Base-by-base conservation (phyloP, 345 rosid species). In the Salix purpurea region DNA sequence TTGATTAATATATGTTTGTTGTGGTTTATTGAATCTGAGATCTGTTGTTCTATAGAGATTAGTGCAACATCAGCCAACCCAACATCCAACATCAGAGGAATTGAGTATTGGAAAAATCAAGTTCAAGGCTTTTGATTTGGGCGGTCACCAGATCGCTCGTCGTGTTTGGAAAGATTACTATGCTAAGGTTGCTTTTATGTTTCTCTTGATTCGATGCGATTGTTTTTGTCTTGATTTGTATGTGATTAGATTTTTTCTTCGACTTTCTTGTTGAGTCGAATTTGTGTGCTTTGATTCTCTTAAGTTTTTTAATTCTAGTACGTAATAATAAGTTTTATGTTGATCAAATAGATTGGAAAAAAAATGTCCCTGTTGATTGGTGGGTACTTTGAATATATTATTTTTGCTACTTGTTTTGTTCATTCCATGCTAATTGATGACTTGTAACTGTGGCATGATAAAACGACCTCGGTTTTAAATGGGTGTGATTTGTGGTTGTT, bases 91-190 rank as follows among this genome's bases (percentile, higher is more conserved):
- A 2, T 90, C 93, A 15, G 96, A 91, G 91, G 96, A 90, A 79
- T 79, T 91, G 76, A 88, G 93, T 69, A 90, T 90, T 44, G 93
- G 93, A 40, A 90, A 88, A 84, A 91, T 91, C 86, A 90, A 91
- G 86, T 91, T 91, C 86, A 91, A 88, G 79, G 96, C 96, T 77
- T 91, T 91, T 14, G 93, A 91, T 88, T 83, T 91, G 87, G 96
- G 96, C 26, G 93, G 93, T 18, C 96, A 90, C 74, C 92, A 88
- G 82, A 91, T 91, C 81, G 92, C 93, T 81, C 92, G 92, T 74
- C 87, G 92, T 71, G 92, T 91, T 72, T 91, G 96, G 96, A 91
- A 87, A 80, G 96, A 91, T 79, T 90, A 91, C 76, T 88, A 90
- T 81, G 87, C 92, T 46, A 87, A 91, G 95, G 96, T 89, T 1